phyloP scores from a whole-genome alignment of 2,329 filamentous ascomycete genomes.

The Epichloe festucae region DNA sequence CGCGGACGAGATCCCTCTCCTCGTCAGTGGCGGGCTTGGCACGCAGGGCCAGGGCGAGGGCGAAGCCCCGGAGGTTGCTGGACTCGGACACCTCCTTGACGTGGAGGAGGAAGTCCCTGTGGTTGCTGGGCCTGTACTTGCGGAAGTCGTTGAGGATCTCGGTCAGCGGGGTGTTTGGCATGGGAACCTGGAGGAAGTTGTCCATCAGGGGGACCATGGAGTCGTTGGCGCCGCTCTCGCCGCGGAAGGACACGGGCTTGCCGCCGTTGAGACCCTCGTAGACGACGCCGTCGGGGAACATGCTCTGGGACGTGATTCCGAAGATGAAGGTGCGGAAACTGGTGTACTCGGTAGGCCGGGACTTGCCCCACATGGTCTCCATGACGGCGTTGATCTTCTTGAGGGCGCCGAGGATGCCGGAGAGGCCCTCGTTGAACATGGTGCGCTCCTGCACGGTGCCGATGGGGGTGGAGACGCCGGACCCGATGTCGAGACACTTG shows the following conservation, averaged over 20 bases:
- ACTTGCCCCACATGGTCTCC: conserved; percentile 88
- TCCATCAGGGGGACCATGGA: conserved; percentile 87
- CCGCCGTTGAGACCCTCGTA: conserved; percentile 70
- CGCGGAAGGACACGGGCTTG: conserved; percentile 68
- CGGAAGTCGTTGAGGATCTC: conserved; percentile 82
- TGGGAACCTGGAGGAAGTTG: conserved; percentile 71
- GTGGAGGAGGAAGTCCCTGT: conserved; percentile 70
- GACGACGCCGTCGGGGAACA: conserved; percentile 86
- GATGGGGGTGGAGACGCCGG: conserved; percentile 15
- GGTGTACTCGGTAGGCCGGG: conserved; percentile 71
- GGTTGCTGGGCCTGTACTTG: conserved; percentile 76
- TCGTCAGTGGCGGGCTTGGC: conserved; percentile 13
- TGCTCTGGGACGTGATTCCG: conserved; percentile 81
- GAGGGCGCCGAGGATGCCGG: conserved; percentile 43
- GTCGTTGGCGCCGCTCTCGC: conserved; percentile 89
- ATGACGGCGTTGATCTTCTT: conserved; percentile 64
- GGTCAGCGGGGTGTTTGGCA: conserved; percentile 82
- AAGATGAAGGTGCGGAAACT: conserved; percentile 95
- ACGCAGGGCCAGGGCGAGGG: conserved; percentile 26
- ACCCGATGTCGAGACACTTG: conserved; percentile 46
- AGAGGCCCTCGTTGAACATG: conserved; percentile 51
- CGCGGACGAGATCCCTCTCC: conserved; percentile 31
- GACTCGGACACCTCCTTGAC: conserved; percentile 41
- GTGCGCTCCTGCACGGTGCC: conserved; percentile 27
- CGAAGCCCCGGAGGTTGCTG: conserved; percentile 45